Evolutionary conservation across 371 early-diverging fungal species (phyloP).

Genomic region (Mucor irregularis): DNA sequence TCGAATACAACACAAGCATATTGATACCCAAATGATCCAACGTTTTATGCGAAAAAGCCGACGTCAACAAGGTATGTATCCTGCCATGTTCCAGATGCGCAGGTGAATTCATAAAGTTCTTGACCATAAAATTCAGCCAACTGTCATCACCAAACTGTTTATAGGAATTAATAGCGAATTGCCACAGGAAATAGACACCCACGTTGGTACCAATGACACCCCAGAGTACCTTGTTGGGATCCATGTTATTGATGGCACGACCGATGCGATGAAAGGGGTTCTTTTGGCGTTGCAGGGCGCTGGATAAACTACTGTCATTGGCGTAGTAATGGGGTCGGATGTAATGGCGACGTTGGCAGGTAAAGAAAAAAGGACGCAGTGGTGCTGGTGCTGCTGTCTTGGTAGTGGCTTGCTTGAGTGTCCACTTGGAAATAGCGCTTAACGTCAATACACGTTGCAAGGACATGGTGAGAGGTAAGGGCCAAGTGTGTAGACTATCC

Average conservation of each 20-base stretch:
- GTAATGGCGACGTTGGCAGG: no score
- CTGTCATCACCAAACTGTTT: slow-evolving; percentile 47
- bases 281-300: slow-evolving; percentile 20
- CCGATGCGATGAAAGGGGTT: slow-evolving; percentile 28
- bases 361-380: no score
- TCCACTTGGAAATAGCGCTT: no score
- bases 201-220: slow-evolving; percentile 51
- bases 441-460: no score
- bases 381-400: no score
- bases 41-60: slow-evolving; percentile 50
- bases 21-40: slow-evolving; percentile 55
- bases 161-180: slow-evolving; percentile 51
- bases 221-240: slow-evolving; percentile 46
- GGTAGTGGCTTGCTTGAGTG: no score
- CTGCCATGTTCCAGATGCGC: slow-evolving; percentile 39
- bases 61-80: slow-evolving; percentile 52
- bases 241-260: slow-evolving; percentile 27
- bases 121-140: slow-evolving; percentile 46
- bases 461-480: no score
- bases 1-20: slow-evolving; percentile 50
- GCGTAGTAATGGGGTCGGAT: slow-evolving; percentile 40
- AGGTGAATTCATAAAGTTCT: slow-evolving; percentile 44
- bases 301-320: slow-evolving; percentile 14
- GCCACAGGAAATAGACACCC: slow-evolving; percentile 51
- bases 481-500: no score